Evolutionary conservation across 805 yeast species (phyloP), one percentile per base, ranked within the genome.

Genomic region (Kuraishia piskuri): DNA sequence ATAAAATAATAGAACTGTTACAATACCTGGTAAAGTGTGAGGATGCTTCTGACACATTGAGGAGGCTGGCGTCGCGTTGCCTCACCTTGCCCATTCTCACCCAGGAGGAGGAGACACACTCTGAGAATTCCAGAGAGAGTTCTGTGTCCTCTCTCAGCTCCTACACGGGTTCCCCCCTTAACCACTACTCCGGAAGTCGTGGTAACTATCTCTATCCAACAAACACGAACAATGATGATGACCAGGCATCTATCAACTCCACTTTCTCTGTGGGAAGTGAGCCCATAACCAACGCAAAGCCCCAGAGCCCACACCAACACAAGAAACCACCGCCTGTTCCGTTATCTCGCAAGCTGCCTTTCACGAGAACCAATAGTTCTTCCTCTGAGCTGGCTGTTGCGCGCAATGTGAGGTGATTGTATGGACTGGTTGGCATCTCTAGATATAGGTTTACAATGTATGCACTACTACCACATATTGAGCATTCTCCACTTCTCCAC

Each of bases 1-100:
- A 70, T 0, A 85, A 80, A 51, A 61, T 91, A 6, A 57, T 67
- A 6, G 75, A 76, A 6, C 67, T 85, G 8, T 68, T 90, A 48
- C 64, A 69, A 9, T 76, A 79, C 59, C 68, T 88, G 10, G 65
- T 64, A 5, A 67, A 65, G 47, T 67, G 70, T 19, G 76, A 74
- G 58, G 65, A 64, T 31, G 63, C 67, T 4, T 55, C 69, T 1
- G 67, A 66, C 7, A 68, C 72, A 0, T 77, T 80, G 0, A 71
- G 72, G 50, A 64, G 72, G 45, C 58, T 79, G 48, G 74, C 83
- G 0, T 57, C 59, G 22, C 68, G 70, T 56, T 71, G 77, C 55
- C 26, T 22, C 31, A 17, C 19, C 7, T n/a, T 31, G 40, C 40
- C 40, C 40, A 31, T 31, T 31, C 7, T 31, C 3, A 8, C 17